Evolutionary conservation across 345 rosid genomes (phyloP).

Genomic region (Bruguiera parviflora): DNA sequence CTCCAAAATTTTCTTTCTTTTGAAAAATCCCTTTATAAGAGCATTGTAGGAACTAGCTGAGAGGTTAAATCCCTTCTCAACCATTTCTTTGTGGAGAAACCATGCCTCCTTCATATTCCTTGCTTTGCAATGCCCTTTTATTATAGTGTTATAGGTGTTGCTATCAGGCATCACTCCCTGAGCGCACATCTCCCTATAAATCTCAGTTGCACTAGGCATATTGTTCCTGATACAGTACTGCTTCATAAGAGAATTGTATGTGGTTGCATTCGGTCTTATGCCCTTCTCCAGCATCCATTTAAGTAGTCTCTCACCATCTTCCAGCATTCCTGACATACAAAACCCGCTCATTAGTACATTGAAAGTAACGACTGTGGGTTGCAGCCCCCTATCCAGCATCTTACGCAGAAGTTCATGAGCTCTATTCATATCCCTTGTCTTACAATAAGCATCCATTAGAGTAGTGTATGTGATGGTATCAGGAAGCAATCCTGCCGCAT

Average conservation of each 20-base stretch:
- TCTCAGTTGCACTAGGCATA: conserved; percentile 44
- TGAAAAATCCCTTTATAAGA: conserved; percentile 69
- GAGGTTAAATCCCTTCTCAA: conserved; percentile 54
- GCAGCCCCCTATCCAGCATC: conserved; percentile 74
- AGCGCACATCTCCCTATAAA: conserved; percentile 57
- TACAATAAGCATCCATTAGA: conserved; percentile 77
- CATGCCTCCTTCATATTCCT: conserved; percentile 98
- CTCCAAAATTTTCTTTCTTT: conserved; percentile 65
- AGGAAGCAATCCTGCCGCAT: conserved; percentile 50
- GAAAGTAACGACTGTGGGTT: conserved; percentile 76
- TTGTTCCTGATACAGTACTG: conserved; percentile 59
- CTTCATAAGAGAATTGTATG: conserved; percentile 81
- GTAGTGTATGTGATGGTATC: conserved; percentile 76
- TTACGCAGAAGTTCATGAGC: conserved; percentile 62
- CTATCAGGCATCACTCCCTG: conserved; percentile 64
- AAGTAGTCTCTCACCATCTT: conserved; percentile 71
- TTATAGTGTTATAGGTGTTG: conserved; percentile 72
- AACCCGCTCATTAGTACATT: conserved; percentile 88
- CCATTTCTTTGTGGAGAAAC: conserved; percentile 69
- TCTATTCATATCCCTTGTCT: conserved; percentile 59
- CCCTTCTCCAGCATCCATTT: conserved; percentile 87
- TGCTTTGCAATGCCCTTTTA: conserved; percentile 90
- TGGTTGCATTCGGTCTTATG: conserved; percentile 64
- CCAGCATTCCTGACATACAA: conserved; percentile 74
- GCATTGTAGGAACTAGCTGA: conserved; percentile 58